Evolutionary conservation across 1,139 yeast species (phyloP).

Genomic region (Hyphopichia fennica): DNA sequence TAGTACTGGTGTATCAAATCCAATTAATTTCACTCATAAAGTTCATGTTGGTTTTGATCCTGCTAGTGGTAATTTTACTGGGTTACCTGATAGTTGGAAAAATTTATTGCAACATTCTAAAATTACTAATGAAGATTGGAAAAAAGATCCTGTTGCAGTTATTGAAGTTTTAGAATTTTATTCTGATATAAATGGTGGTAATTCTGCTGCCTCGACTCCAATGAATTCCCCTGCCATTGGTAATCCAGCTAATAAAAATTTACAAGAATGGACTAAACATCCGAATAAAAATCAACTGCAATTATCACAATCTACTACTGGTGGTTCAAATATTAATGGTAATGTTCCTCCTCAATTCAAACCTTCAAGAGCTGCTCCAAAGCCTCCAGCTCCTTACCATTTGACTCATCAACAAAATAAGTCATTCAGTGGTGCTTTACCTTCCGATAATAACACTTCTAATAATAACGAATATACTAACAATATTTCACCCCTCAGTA

Average conservation of each 20-base stretch:
- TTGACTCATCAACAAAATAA: conserved; percentile 20
- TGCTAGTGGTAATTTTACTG: conserved; percentile 72
- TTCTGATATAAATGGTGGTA: conserved; percentile 46
- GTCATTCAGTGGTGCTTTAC: conserved; percentile 1
- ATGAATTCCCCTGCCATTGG: conserved; percentile 20
- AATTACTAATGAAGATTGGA: conserved; percentile 81
- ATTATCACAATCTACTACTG: neutral
- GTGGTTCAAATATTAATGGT: conserved; percentile 13
- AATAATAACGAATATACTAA: neutral
- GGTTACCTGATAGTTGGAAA: conserved; percentile 81
- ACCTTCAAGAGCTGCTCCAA: conserved; percentile 46
- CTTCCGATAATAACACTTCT: neutral
- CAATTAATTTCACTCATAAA: conserved; percentile 75
- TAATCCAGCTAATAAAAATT: conserved; percentile 12
- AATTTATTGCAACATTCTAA: conserved; percentile 71
- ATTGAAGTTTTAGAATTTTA: conserved; percentile 93
- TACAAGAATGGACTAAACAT: conserved; percentile 46
- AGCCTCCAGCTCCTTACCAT: conserved; percentile 46
- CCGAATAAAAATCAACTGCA: conserved; percentile 21
- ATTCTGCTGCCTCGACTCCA: conserved; percentile 32
- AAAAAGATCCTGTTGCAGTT: conserved; percentile 79
- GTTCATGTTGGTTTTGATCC: conserved; percentile 64
- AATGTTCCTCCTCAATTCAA: conserved; percentile 20
- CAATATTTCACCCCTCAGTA: conserved; percentile 35
- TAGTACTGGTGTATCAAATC: conserved; percentile 74